Evolutionary conservation across 805 yeast species (phyloP).

Genomic region (Yarrowia sp.): DNA sequence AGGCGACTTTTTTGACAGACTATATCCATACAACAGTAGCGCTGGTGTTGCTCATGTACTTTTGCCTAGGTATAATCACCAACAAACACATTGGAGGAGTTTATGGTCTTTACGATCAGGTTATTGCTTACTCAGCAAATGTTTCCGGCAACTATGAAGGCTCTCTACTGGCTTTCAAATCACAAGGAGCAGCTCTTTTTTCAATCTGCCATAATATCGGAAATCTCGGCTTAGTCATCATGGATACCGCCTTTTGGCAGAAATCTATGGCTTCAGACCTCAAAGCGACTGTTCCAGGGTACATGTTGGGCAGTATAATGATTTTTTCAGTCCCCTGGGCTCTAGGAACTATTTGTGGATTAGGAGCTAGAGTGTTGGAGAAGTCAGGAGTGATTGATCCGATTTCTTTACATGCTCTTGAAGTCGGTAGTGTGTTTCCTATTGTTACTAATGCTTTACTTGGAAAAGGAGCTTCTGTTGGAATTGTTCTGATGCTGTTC

Average conservation of each 20-base stretch:
- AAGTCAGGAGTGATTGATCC: slow-evolving; percentile 44
- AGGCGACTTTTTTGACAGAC: slow-evolving; percentile 54
- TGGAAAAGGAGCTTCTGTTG: slow-evolving; percentile 84
- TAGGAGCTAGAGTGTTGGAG: slow-evolving; percentile 53
- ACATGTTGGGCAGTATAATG: slow-evolving; percentile 46
- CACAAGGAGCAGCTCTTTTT: slow-evolving; percentile 28
- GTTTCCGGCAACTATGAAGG: slow-evolving; percentile 29
- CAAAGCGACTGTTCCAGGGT: slow-evolving; percentile 44
- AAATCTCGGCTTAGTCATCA: slow-evolving; percentile 31
- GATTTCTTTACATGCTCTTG: slow-evolving; percentile 75
- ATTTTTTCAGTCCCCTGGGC: slow-evolving; percentile 48
- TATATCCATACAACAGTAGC: slow-evolving; percentile 50
- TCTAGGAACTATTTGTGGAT: slow-evolving; percentile 39
- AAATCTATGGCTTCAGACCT: slow-evolving; percentile 48
- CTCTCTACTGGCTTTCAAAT: slow-evolving; percentile 49
- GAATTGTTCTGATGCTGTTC: slow-evolving; percentile 48
- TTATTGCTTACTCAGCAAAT: slow-evolving; percentile 44
- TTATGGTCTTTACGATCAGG: slow-evolving; percentile 45
- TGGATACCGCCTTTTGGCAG: slow-evolving; percentile 42
- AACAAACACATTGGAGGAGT: slow-evolving; percentile 48
- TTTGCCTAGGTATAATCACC: slow-evolving; percentile 39
- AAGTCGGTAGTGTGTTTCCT: slow-evolving; percentile 58
- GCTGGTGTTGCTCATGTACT: slow-evolving; percentile 31
- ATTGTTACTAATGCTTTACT: slow-evolving; percentile 73
- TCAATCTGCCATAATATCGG: slow-evolving; percentile 30